phyloP scores from a whole-genome alignment of 2,329 filamentous ascomycete species.

The Colletotrichum sp. region DNA sequence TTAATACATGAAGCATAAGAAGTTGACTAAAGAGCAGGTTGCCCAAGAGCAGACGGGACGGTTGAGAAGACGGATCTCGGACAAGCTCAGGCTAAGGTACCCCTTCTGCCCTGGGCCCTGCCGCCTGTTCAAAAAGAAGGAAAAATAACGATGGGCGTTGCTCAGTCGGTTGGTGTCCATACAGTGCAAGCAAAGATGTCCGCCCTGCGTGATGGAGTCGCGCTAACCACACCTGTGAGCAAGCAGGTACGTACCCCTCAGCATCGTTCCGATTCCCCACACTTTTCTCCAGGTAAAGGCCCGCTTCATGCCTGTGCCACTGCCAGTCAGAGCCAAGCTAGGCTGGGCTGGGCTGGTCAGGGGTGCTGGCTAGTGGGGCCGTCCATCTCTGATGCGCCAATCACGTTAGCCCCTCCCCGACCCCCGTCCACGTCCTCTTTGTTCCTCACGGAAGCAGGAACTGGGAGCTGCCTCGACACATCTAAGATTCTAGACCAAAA shows the following conservation, averaged over 20 bases:
- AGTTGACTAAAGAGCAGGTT: not conserved
- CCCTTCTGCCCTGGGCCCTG: not conserved
- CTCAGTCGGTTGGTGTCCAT: not conserved
- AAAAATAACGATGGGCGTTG: not conserved
- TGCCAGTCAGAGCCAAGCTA: conserved; percentile 3
- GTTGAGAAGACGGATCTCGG: not conserved
- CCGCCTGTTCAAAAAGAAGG: not conserved
- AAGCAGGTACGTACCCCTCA: not conserved
- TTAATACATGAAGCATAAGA: not conserved
- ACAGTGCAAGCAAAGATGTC: conserved; percentile 11
- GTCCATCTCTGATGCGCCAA: not conserved
- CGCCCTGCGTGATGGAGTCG: not conserved
- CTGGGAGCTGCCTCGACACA: not conserved
- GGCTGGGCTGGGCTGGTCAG: conserved; percentile 5
- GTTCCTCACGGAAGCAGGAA: not conserved
- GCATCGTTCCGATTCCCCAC: conserved; percentile 9
- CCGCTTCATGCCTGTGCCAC: not conserved
- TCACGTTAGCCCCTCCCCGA: not conserved
- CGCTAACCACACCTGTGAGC: not conserved
- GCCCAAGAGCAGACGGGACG: not conserved
- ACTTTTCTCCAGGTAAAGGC: conserved; percentile 15
- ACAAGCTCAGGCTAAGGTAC: not conserved
- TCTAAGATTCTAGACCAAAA: not conserved
- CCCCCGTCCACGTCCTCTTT: not conserved
- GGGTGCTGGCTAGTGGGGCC: not conserved